Evolutionary conservation across 768 basidiomycete genomes (phyloP).

Genomic region (Nidularia sp.): DNA sequence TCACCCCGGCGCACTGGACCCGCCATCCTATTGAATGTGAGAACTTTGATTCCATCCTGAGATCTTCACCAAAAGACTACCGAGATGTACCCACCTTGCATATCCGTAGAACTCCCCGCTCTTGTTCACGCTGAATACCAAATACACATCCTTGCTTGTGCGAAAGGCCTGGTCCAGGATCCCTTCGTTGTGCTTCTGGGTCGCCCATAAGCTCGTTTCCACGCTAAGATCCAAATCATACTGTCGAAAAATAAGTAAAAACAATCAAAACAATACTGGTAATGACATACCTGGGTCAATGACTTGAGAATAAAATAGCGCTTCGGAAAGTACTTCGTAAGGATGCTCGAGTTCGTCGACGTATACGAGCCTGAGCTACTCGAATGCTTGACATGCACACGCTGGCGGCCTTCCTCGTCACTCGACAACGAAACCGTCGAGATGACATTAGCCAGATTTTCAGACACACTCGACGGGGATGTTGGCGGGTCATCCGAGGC

Average conservation of each 20-base stretch:
- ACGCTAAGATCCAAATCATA: constrained; percentile 78
- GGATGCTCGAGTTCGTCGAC: constrained; percentile 81
- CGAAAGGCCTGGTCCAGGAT: constrained; percentile 90
- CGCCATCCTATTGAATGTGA: constrained; percentile 51
- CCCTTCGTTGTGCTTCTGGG: constrained; percentile 89
- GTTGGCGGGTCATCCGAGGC: constrained; percentile 15
- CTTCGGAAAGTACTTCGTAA: constrained; percentile 72
- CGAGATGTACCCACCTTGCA: constrained; percentile 52
- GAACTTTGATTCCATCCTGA: constrained; percentile 1
- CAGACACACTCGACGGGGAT: constrained; percentile 19
- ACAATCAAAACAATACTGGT: background rate
- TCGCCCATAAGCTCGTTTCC: constrained; percentile 81
- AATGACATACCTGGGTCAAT: constrained; percentile 59
- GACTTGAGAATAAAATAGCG: constrained; percentile 95
- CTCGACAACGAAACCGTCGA: constrained; percentile 32
- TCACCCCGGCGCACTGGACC: constrained; percentile 55
- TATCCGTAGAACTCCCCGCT: constrained; percentile 95
- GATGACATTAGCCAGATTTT: constrained; percentile 15
- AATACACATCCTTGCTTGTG: constrained; percentile 82
- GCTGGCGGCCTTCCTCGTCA: constrained; percentile 30
- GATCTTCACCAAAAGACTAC: background rate
- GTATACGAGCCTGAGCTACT: constrained; percentile 67
- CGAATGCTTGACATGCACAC: constrained; percentile 28
- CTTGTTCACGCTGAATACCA: constrained; percentile 92
- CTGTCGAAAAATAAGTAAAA: constrained; percentile 29